Base-by-base conservation (phyloP, 2,329 filamentous ascomycete species). In the Fusarium solani-melongenae region DNA sequence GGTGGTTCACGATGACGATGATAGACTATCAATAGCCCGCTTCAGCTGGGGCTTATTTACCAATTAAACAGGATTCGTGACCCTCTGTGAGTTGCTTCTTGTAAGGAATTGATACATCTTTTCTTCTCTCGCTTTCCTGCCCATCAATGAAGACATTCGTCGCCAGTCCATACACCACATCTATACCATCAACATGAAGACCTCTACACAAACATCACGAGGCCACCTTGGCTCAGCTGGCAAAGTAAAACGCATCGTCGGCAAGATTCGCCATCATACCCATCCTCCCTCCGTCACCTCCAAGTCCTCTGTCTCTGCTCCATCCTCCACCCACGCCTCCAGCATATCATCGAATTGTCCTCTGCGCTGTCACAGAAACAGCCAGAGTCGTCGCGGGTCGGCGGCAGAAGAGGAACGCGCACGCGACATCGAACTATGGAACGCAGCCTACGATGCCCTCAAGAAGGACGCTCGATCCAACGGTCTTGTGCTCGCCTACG, bases 401-500 rank as follows among this genome's bases (percentile, higher is more conserved):
- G 65, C 62, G 8, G 38, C 69, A 3, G 66, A 72, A 10, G 64
- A 61, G 14, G 74, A 76, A 15, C 63, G 62, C 17, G 46, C 72
- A 5, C 79, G 78, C 22, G 72, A 76, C 22, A 68, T 81, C 39
- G 74, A 77, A 24, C 73, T 83, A 15, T 83, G 82, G 82, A 82
- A 80, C 55, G 62, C 77, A 17, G 82, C 80, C 6, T 83, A 83
- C 60, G 79, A 82, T 56, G 58, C 70, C 2, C 74, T 83, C 15
- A 77, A 81, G 33, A 76, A 80, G 53, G 77, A 79, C 12, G 70
- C 75, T 14, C 72, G 73, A 33, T 79, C 79, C 14, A 64, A 77
- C 8, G 78, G 76, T 9, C 78, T 83, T 11, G 81, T 82, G 4
- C 67, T 79, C 12, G 79, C 81, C 4, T 83, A 83, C 69, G 82